Base-by-base conservation (phyloP, 495 filamentous ascomycete species). In the Annulohypoxylon maeteangense region DNA sequence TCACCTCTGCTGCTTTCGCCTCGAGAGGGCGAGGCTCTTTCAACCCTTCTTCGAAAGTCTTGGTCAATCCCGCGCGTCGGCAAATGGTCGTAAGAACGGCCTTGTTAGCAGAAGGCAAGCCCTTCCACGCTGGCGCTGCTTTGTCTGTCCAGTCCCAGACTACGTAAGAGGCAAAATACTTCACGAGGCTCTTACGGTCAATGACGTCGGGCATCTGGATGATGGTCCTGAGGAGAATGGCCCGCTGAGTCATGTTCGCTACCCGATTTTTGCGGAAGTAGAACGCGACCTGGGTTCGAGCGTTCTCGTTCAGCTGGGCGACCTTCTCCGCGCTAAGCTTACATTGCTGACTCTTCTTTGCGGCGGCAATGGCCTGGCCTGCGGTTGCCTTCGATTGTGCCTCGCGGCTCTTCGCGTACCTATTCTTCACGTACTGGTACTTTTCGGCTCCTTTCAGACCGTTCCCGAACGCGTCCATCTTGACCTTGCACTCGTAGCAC, bases 201-300 rank as follows among this genome's bases (percentile, higher is more conserved):
- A 72, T 48, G 14, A 36, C 11, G 2, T 51, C 20, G 1, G 69
- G 63, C 14, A 57, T 32, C 20, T 62, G 47, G n/a, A 72, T 18
- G 20, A 72, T 53, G 12, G 63, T 57, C 53, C 67, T 72, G 14
- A 72, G 44, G 0, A 72, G 63, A 20, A 36, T 31, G 8, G 10
- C 23, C 4, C 38, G 56, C 2, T 20, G 3, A n/a, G 7, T 11
- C 22, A 2, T 27, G 45, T n/a, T n/a, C 27, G 27, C 3, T 29
- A 29, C 11, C 4, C 10, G 23, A 27, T n/a, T n/a, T 16, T 1
- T 0, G 8, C 7, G 44, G 5, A 72, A 14, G 63, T 67, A 67
- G 7, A 20, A 66, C 51, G 51, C 62, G 27, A 72, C 38, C 16
- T 72, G 50, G 0, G 12, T 0, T 6, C 45, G 36, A 16, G 63